Evolutionary conservation across 2,329 filamentous ascomycete genomes (phyloP), one percentile per base, ranked within the genome.

Genomic region (Phaeophleospora eucalypticola): DNA sequence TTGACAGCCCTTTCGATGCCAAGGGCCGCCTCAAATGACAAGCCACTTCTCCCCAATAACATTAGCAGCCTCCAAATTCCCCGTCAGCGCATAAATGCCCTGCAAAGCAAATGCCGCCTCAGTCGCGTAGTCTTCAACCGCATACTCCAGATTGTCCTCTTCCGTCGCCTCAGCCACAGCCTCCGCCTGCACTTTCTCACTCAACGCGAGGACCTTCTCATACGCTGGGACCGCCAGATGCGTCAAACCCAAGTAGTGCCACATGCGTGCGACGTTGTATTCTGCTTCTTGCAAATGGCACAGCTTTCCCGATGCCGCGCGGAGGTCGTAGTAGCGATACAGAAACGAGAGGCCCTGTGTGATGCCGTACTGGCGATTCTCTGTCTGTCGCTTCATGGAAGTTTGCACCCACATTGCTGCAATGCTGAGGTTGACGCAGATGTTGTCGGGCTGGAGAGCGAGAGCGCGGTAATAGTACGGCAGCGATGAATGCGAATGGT

Each of bases 321-420:
- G 76, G 19, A 80, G 63, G 2, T 81, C 74, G 56, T 86, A 84
- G 68, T 94, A 95, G 29, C 81, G 74, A 47, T 84, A 80, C 47
- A 97, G 69, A 60, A 95, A 96, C 0, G 83, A 75, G 41, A 96
- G 77, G 0, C 89, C 93, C 65, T 97, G 90, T 54, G 88, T 76
- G 35, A 96, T 82, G 34, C 89, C 80, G 62, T 87, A 91, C 63
- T 97, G 91, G 1, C 93, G 77, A 64, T 97, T 97, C 39, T 91
- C 88, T 0, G 86, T 83, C 66, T 95, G 88, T 2, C 91, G 80
- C 66, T 97, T 96, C 61, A 96, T 78, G 0, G 86, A 84, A 64
- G 93, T 86, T 65, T 96, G 88, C 33, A 96, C 80, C 65, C 95
- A 97, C 21, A 84, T 84, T 10, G 93, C 78, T 0, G 84, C 89